Evolutionary conservation across 192 early-diverging fungal genomes (phyloP), one percentile per base, ranked within the genome.

Genomic region (Pecoramyces ruminantium): DNA sequence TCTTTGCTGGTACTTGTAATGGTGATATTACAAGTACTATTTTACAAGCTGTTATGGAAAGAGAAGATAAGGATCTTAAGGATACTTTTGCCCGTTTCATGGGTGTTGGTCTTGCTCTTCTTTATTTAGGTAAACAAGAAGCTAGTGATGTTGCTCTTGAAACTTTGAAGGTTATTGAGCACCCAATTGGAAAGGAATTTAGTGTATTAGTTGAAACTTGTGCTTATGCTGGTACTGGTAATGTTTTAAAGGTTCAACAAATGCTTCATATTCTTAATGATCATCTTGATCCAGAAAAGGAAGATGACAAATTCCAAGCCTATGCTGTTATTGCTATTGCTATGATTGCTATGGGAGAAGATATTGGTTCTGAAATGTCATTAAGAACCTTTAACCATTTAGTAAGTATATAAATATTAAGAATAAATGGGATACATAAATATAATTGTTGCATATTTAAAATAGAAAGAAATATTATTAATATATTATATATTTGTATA

Each of bases 261-360:
- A 95, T 99, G 97, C 90, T 98, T 79, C 96, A 97, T 82, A 86
- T 92, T 81, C 97, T 96, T 88, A 94, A 95, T 77, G 96, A 99
- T 85, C 97, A 97, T 83, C 86, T 98, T 82, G 95, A 96, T 83
- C 81, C 89, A 78, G 89, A 89, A 84, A 94, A 95, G 81, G 96
- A 97, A 81, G 92, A 92, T 82, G 94, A 93, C 85, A 87, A 91
- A 42, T 92, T 93, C 83, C 98, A 99, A 88, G 94, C 94, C 9
- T 96, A 94, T 88, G 97, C 98, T 15, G 96, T 97, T 77, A 89
- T 99, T 79, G 98, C 96, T 58, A 93, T 99, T 79, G 95, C 96
- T 11, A 82, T 98, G 83, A 96, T 99, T 84, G 91, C 97, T 18
- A 95, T 99, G 92, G 97, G 98, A 80, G 98, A 99, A 86, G 94